Conservation (phyloP, 805 yeast genomes). For the Ogataea thermomethanolica region DNA sequence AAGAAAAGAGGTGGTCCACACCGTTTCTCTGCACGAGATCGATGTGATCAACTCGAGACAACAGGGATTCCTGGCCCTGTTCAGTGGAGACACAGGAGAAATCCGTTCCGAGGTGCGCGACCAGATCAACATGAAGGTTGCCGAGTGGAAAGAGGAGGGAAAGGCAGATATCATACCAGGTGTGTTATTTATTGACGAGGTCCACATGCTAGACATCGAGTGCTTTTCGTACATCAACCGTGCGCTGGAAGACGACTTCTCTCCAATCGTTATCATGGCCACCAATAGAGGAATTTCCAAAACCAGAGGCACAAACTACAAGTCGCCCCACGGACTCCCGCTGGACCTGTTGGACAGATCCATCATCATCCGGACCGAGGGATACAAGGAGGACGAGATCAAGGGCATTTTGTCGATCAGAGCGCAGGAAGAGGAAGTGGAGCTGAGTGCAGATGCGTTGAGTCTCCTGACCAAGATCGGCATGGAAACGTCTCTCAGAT, state of each 20-base stretch:
- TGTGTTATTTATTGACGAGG: slow-evolving; percentile 95
- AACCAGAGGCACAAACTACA: slow-evolving; percentile 85
- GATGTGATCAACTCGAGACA: slow-evolving; percentile 97
- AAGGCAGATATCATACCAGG: slow-evolving; percentile 98
- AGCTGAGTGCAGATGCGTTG: slow-evolving; percentile 64
- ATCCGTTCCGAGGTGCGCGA: slow-evolving; percentile 84
- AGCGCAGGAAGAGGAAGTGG: slow-evolving; percentile 70
- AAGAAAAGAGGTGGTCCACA: slow-evolving; percentile 96
- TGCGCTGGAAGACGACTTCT: slow-evolving; percentile 86
- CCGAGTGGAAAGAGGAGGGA: slow-evolving; percentile 96
- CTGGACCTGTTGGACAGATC: slow-evolving; percentile 90
- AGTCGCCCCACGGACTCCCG: slow-evolving; percentile 95
- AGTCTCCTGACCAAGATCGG: slow-evolving; percentile 74
- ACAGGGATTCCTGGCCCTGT: slow-evolving; percentile 52
- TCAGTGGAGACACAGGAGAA: slow-evolving; percentile 89
- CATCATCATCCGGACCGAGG: slow-evolving; percentile 85
- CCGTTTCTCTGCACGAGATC: slow-evolving; percentile 92
- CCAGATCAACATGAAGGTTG: slow-evolving; percentile 59
- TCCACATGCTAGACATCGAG: slow-evolving; percentile 96
- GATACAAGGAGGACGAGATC: slow-evolving; percentile 83
- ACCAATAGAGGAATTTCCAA: slow-evolving; percentile 93
- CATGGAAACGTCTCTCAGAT: slow-evolving; percentile 75
- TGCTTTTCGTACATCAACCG: slow-evolving; percentile 91
- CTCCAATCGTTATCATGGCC: slow-evolving; percentile 94
- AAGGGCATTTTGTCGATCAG: slow-evolving; percentile 78